These are phyloP conservation scores for Chrysopogon serrulatus DNA, from an alignment of 176 grass and related monocot genomes.

Conservation along the genomic window DNA sequence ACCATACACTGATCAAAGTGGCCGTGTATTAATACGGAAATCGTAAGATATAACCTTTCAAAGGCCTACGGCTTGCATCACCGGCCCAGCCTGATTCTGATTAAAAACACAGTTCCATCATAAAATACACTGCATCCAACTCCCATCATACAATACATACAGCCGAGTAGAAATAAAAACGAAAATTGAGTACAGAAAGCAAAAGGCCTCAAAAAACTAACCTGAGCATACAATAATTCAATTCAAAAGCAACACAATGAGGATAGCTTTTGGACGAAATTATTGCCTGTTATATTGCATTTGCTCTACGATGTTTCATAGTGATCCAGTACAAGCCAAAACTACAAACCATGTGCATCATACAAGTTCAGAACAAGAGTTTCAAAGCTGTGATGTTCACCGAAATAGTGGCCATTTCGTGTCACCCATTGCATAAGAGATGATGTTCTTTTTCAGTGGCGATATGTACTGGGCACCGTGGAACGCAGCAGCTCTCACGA, in stretches of 20 bases:
- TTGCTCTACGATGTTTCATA: background rate
- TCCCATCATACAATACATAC: too few relatives aligned
- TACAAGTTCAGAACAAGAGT: background rate
- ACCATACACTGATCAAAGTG: too few relatives aligned
- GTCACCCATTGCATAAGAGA: slow-evolving; percentile 86
- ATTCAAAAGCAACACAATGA: background rate
- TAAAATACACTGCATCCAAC: too few relatives aligned
- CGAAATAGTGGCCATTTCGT: slow-evolving; percentile 54
- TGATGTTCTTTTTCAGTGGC: slow-evolving; percentile 76
- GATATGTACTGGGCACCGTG: slow-evolving; percentile 78
- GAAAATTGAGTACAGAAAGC: background rate
- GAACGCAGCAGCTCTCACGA: slow-evolving; percentile 72
- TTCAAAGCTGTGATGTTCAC: slow-evolving; percentile 1
- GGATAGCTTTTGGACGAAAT: background rate
- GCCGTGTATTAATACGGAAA: too few relatives aligned
- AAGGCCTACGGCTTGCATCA: too few relatives aligned
- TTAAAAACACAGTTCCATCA: too few relatives aligned
- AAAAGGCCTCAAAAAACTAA: background rate
- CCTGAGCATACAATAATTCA: background rate
- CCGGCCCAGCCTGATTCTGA: too few relatives aligned
- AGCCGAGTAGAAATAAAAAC: too few relatives aligned
- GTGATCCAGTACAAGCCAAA: slow-evolving; percentile 4
- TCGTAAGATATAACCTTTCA: too few relatives aligned
- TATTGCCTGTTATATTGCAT: background rate
- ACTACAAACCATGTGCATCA: background rate